A percentile compares a stretch with the other conserved stretches of the same genome.
Evolutionary conservation across 495 filamentous ascomycete genomes (phyloP).

Genomic region (Rhypophila decipiens): DNA sequence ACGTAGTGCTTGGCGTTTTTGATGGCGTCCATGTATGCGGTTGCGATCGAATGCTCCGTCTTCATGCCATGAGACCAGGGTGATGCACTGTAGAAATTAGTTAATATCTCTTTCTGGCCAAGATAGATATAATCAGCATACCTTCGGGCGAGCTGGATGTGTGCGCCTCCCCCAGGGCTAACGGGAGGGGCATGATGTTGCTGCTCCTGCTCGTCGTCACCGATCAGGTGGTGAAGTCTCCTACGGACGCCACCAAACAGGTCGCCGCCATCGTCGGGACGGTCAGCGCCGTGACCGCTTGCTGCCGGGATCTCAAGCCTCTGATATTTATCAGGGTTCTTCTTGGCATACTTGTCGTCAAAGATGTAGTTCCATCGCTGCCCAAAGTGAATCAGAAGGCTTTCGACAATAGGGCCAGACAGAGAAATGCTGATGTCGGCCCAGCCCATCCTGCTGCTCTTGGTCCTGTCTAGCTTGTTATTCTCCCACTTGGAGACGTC

Average conservation of each 20-base stretch:
- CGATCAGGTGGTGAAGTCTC: slow-evolving; percentile 38
- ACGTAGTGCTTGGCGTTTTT: slow-evolving; percentile 74
- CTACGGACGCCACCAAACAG: slow-evolving; percentile 37
- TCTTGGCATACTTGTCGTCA: slow-evolving; percentile 68
- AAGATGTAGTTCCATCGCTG: slow-evolving; percentile 95
- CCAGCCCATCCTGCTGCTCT: slow-evolving; percentile 88
- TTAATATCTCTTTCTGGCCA: too few relatives aligned
- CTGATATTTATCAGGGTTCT: slow-evolving; percentile 56
- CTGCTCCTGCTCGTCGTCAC: slow-evolving; percentile 20
- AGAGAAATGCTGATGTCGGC: slow-evolving; percentile 80
- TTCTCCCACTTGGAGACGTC: slow-evolving; percentile 77
- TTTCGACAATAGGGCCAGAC: slow-evolving; percentile 71
- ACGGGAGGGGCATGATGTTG: background rate
- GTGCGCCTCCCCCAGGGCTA: slow-evolving; percentile 11
- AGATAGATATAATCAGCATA: slow-evolving; percentile 10
- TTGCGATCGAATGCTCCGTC: slow-evolving; percentile 79
- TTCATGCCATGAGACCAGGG: slow-evolving; percentile 67
- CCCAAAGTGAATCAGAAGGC: slow-evolving; percentile 71
- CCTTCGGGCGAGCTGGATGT: slow-evolving; percentile 41
- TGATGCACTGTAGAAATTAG: slow-evolving; percentile 40
- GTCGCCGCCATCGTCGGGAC: slow-evolving; percentile 21
- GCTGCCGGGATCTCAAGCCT: slow-evolving; percentile 35
- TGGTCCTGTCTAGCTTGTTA: slow-evolving; percentile 78
- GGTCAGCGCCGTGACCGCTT: slow-evolving; percentile 11
- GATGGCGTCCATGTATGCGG: slow-evolving; percentile 83